A percentile compares a stretch with the other conserved stretches of the same genome.
These are phyloP conservation scores for Colletotrichum endophyticum DNA, from an alignment of 2,329 filamentous ascomycete species.

Conservation along the genomic window DNA sequence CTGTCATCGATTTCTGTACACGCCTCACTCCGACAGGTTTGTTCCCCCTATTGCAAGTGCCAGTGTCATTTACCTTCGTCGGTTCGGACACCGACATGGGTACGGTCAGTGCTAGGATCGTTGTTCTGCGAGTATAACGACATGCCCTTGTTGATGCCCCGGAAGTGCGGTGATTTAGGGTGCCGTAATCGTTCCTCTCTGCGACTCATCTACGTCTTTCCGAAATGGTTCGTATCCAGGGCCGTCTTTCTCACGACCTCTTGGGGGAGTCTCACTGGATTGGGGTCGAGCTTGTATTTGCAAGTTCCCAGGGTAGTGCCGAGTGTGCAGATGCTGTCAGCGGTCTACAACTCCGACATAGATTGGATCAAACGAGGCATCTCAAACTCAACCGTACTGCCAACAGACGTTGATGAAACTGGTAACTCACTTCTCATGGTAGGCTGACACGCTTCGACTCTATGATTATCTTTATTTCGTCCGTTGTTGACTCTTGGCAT, in stretches of 20 bases:
- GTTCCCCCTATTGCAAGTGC: neutral
- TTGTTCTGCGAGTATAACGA: neutral
- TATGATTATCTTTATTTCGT: neutral
- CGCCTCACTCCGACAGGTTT: neutral
- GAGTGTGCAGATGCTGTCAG: neutral
- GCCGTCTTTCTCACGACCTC: neutral
- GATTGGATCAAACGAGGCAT: slow-evolving; percentile 1
- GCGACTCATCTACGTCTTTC: neutral
- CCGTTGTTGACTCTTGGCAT: too few species aligned
- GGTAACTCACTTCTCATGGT: neutral
- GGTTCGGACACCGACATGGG: neutral
- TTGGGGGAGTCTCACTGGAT: neutral
- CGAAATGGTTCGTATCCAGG: neutral
- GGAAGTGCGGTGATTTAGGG: neutral
- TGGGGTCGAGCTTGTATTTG: neutral
- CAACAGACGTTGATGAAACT: neutral
- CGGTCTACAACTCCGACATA: neutral
- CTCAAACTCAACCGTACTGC: neutral
- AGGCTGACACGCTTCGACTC: neutral
- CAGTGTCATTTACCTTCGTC: neutral
- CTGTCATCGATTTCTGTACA: neutral
- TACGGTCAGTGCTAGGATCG: neutral
- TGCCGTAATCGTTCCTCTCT: neutral
- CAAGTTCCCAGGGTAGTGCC: neutral
- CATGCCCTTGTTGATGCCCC: neutral